These are phyloP conservation scores for Scheffersomyces stambukii DNA, from an alignment of 1,139 yeast genomes.

Conservation along the genomic window DNA sequence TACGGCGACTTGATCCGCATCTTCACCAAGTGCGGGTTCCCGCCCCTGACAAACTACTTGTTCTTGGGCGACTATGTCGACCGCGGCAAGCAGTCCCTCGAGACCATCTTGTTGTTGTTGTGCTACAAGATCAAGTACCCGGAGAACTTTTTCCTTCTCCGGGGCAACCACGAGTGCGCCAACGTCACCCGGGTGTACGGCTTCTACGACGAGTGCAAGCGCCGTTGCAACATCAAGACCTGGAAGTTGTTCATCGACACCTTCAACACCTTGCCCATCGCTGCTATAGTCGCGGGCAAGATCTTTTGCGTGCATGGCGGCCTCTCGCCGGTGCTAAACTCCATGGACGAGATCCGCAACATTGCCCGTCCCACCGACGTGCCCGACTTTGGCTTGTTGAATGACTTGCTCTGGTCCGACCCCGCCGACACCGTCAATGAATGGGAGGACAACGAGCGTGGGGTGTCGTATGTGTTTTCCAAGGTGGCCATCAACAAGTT, in stretches of 20 bases:
- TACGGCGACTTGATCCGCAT: slow-evolving; percentile 86
- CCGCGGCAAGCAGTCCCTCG: slow-evolving; percentile 91
- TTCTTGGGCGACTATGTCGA: slow-evolving; percentile 96
- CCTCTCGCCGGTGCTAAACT: slow-evolving; percentile 81
- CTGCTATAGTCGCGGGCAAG: slow-evolving; percentile 94
- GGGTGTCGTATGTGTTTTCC: slow-evolving; percentile 94
- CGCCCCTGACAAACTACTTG: slow-evolving; percentile 90
- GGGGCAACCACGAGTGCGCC: slow-evolving; percentile 98
- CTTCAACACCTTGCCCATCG: slow-evolving; percentile 89
- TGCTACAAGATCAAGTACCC: slow-evolving; percentile 96
- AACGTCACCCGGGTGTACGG: slow-evolving; percentile 95
- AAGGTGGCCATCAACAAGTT: slow-evolving; percentile 91
- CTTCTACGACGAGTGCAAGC: slow-evolving; percentile 94
- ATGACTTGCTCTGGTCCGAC: slow-evolving; percentile 93
- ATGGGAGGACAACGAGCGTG: slow-evolving; percentile 98
- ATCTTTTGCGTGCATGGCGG: slow-evolving; percentile 99
- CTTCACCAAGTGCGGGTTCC: slow-evolving; percentile 95
- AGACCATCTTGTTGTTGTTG: slow-evolving; percentile 76
- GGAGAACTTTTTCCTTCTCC: slow-evolving; percentile 83
- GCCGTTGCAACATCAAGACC: slow-evolving; percentile 86
- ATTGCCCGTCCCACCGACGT: slow-evolving; percentile 96
- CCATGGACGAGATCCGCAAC: slow-evolving; percentile 87
- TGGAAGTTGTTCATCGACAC: slow-evolving; percentile 95
- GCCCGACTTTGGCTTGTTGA: slow-evolving; percentile 90
- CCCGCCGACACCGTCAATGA: slow-evolving; percentile 93